Evolutionary conservation across 108 stramenopile species (phyloP), one percentile per base, ranked within the genome.

Genomic region (Epithemia pelagica): DNA sequence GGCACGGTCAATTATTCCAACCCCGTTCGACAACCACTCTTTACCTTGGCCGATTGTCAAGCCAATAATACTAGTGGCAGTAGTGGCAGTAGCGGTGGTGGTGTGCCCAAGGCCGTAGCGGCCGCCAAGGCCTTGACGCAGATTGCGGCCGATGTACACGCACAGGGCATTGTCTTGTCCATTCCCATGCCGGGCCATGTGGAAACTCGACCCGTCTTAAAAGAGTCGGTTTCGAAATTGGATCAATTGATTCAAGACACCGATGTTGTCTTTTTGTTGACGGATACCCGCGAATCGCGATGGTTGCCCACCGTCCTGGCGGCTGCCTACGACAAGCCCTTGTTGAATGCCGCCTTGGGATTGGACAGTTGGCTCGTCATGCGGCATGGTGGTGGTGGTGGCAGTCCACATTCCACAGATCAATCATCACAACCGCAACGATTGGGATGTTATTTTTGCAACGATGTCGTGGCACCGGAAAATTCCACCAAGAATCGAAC

Each of bases 131-230:
- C 95, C n/a, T 70, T 98, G 58, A 54, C 63, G 7, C 24, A 68
- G 23, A 90, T 96, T 72, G 89, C 91, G 8, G 94, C 98, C 5
- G 92, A 89, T 68, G 87, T 96, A n/a, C 57, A 80, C 21, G 72
- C 76, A 18, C 62, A 78, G 29, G 97, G 92, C 2, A 71, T 92
- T 8, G 75, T 80, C 0, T 71, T 96, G 22, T 79, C 91, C 30
- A 99, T 99, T 72, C 98, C 99, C 56, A 99, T 99, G 99, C 99
- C 99, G 0, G 99, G 99, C 8, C 99, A 99, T 78, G 57, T 91
- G 2, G 89, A 85, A 56, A 64, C 68, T 10, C 37, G 56, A 53
- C 78, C 72, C 30, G 73, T 86, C 3, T 69, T 98, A 5, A 51
- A 66, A 23, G 71, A 65, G 53, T 86, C 89, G n/a, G 85, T 91